Evolutionary conservation across 257 asterid genomes (phyloP), one percentile per base, ranked within the genome.

Genomic region (Cordia subcordata): DNA sequence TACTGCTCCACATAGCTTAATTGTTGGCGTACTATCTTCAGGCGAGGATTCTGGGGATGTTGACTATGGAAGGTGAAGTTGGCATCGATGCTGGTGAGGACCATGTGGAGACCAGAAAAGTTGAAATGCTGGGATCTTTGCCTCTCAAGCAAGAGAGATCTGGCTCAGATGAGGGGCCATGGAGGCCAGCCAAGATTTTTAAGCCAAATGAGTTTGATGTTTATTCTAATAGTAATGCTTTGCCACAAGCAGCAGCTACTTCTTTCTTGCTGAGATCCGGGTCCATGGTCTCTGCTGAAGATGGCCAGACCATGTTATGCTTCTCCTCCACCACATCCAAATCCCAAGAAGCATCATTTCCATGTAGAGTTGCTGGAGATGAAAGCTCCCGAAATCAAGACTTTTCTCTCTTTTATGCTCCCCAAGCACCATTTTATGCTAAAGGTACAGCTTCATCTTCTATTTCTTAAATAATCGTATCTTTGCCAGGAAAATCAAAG

Each of bases 231-330:
- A 49, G 18, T 39, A 62, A 55, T 52, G 49, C 40, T 22, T 52
- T 22, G 15, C 2, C 35, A 11, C 13, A 62, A 65, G 27, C 64
- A 21, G 61, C n/a, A n/a, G n/a, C n/a, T n/a, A n/a, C 37, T 44
- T 47, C 69, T 18, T 1, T 55, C 61, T 65, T 69, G 53, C 53
- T 53, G 69, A 70, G 82, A 73, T 77, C 82, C 67, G 75, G 63
- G 60, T 67, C 62, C 18, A 58, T 53, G 19, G 53, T 39, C 18
- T 44, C 64, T 0, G 66, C 50, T 11, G 62, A 40, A 5, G 46
- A 65, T 65, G 76, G 76, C 1, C 76, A 71, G 54, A 55, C 71
- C 1, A 71, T 71, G 76, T 58, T 71, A 64, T 60, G 72, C 46
- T 71, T 71, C 64, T 71, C 76, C 17, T 59, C 76, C 63, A 19